These are phyloP conservation scores for Epichloe sibirici DNA, from an alignment of 2,329 filamentous ascomycete species.

Conservation along the genomic window DNA sequence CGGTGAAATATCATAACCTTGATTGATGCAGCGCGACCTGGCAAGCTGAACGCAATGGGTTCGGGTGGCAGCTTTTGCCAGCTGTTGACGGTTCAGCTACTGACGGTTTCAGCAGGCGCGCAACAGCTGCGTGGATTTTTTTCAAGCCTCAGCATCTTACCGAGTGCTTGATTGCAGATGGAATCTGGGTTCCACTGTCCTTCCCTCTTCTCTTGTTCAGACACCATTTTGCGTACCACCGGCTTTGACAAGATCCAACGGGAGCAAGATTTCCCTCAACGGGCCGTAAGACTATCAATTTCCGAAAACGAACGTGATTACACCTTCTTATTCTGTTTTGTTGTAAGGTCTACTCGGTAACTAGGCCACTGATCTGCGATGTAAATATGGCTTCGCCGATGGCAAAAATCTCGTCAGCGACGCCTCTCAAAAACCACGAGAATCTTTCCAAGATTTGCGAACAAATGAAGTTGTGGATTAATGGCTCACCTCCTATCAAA, in stretches of 20 bases:
- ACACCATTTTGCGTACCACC: neutral
- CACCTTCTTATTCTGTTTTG: neutral
- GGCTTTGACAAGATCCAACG: neutral
- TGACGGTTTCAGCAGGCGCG: neutral
- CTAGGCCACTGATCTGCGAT: neutral
- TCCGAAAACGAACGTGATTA: neutral
- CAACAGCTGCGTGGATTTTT: neutral
- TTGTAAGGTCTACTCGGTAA: no score
- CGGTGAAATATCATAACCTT: no score
- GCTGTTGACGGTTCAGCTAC: neutral
- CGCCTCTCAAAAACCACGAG: neutral
- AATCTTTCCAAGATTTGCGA: slow-evolving; percentile 2
- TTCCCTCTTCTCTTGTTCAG: neutral
- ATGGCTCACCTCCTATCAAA: neutral
- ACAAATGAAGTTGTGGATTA: slow-evolving; percentile 5
- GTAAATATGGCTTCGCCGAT: neutral
- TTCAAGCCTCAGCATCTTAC: neutral
- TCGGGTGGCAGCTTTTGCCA: neutral
- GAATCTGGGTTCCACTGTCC: neutral
- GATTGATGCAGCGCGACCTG: neutral
- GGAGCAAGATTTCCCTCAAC: neutral
- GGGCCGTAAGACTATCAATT: neutral
- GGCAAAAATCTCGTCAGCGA: neutral
- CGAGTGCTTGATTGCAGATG: neutral
- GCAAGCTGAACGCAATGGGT: neutral